Conservation (phyloP, 371 early-diverging fungal genomes). For the Mortierella sp. region DNA sequence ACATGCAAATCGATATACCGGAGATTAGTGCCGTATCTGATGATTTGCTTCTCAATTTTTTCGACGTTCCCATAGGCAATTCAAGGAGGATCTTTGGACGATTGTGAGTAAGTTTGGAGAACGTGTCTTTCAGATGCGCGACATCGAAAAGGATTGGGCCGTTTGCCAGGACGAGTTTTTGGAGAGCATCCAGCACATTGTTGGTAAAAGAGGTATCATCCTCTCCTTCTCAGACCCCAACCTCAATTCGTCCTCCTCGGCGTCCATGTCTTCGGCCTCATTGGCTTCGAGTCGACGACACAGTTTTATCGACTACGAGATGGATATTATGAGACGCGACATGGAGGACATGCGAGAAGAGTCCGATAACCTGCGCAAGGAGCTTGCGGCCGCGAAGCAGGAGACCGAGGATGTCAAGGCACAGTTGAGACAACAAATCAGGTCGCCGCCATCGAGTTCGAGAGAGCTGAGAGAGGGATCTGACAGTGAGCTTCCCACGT, state of each 20-base stretch:
- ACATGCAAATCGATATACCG: neutral
- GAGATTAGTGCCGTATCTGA: neutral
- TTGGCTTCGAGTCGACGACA: slow-evolving; percentile 49
- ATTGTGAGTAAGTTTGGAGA: slow-evolving; percentile 60
- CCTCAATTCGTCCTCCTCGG: slow-evolving; percentile 25
- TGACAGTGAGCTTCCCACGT: slow-evolving; percentile 32
- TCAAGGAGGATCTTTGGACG: slow-evolving; percentile 59
- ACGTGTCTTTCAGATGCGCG: slow-evolving; percentile 45
- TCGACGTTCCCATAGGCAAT: slow-evolving; percentile 29
- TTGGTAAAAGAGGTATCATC: slow-evolving; percentile 62
- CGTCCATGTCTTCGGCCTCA: slow-evolving; percentile 40
- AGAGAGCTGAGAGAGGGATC: slow-evolving; percentile 28
- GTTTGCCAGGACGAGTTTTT: slow-evolving; percentile 53
- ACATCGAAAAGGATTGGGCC: slow-evolving; percentile 55
- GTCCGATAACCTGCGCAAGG: slow-evolving; percentile 27
- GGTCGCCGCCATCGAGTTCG: slow-evolving; percentile 11
- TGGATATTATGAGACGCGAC: slow-evolving; percentile 43
- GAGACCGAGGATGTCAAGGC: slow-evolving; percentile 49
- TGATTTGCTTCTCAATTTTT: neutral
- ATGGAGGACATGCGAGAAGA: slow-evolving; percentile 50
- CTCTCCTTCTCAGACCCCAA: slow-evolving; percentile 31
- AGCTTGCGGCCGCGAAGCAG: slow-evolving; percentile 25
- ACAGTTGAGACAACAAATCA: slow-evolving; percentile 27
- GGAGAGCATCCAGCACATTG: slow-evolving; percentile 64
- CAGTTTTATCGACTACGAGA: slow-evolving; percentile 52